A percentile compares a stretch with the other conserved stretches of the same genome.
Conservation (phyloP, 139 green algal species). For the Picochlorum costavermella region DNA sequence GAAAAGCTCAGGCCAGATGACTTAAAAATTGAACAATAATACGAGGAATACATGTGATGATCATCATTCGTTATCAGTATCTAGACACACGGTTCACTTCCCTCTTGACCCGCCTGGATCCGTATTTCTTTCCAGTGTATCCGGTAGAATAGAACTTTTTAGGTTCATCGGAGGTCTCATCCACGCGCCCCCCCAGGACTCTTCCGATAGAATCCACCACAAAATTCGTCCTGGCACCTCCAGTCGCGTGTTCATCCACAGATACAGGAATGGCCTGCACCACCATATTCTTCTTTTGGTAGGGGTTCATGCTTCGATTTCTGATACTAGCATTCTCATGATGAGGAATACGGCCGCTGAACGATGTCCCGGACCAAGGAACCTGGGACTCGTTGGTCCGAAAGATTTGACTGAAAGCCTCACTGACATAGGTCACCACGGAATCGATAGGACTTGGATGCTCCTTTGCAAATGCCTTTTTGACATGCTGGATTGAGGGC, state of each 20-base stretch:
- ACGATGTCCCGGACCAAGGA: not conserved
- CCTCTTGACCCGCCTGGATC: not conserved
- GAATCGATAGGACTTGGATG: not conserved
- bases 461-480: not conserved
- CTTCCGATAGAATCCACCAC: slow-evolving; percentile 1
- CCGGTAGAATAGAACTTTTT: slow-evolving; percentile 3
- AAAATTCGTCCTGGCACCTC: not conserved
- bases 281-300: not conserved
- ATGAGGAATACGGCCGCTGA: not conserved
- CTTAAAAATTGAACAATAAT: too few relatives aligned
- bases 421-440: not conserved
- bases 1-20: too few relatives aligned
- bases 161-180: not conserved
- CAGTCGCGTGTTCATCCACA: not conserved
- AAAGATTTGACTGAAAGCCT: slow-evolving; percentile 1
- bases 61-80: not conserved
- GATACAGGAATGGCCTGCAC: not conserved
- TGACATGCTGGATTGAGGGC: not conserved
- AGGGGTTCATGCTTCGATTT: not conserved
- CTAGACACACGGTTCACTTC: not conserved
- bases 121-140: not conserved
- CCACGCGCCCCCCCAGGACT: not conserved
- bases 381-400: not conserved
- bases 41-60: too few relatives aligned
- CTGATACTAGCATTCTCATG: not conserved